A percentile compares a stretch with the other conserved stretches of the same genome.
These are phyloP conservation scores for Boletus fagicola DNA, from an alignment of 768 basidiomycete genomes.

Conservation along the genomic window DNA sequence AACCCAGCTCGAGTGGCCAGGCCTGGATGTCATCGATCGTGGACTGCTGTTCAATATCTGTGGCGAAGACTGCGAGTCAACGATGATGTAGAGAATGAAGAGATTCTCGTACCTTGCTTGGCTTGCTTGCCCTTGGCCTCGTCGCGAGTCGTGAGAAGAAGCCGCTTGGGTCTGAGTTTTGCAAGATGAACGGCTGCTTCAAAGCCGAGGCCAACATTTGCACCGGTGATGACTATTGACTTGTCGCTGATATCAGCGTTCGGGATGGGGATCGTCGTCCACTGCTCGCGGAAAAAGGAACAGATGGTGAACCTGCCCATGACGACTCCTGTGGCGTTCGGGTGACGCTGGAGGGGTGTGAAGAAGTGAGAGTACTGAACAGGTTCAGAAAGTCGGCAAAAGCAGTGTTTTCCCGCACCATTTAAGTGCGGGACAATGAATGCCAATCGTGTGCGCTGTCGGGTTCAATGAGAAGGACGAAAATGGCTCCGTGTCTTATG, in stretches of 20 bases:
- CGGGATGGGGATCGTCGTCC: conserved; percentile 26
- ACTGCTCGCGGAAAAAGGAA: conserved; percentile 29
- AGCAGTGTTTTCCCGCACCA: not conserved
- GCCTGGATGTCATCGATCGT: conserved; percentile 16
- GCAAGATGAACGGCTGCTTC: conserved; percentile 29
- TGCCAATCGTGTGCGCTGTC: not conserved
- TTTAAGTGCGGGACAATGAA: not conserved
- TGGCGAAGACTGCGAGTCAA: not conserved
- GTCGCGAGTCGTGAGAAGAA: conserved; percentile 29
- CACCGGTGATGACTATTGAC: conserved; percentile 24
- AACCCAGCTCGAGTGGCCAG: conserved; percentile 36
- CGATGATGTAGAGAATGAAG: not conserved
- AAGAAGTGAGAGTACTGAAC: not conserved
- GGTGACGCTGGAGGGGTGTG: not conserved
- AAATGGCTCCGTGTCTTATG: not conserved
- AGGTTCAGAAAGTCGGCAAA: not conserved
- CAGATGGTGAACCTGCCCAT: conserved; percentile 26
- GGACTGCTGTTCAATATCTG: conserved; percentile 22
- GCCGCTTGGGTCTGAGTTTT: conserved; percentile 23
- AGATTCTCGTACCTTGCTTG: conserved; percentile 16
- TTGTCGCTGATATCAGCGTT: conserved; percentile 22
- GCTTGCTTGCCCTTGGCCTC: conserved; percentile 20
- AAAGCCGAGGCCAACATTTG: conserved; percentile 33
- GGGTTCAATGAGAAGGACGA: not conserved
- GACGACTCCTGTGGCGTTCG: not conserved